Evolutionary conservation across 2,329 filamentous ascomycete genomes (phyloP), one percentile per base, ranked within the genome.

Genomic region (Didymella lethalis): DNA sequence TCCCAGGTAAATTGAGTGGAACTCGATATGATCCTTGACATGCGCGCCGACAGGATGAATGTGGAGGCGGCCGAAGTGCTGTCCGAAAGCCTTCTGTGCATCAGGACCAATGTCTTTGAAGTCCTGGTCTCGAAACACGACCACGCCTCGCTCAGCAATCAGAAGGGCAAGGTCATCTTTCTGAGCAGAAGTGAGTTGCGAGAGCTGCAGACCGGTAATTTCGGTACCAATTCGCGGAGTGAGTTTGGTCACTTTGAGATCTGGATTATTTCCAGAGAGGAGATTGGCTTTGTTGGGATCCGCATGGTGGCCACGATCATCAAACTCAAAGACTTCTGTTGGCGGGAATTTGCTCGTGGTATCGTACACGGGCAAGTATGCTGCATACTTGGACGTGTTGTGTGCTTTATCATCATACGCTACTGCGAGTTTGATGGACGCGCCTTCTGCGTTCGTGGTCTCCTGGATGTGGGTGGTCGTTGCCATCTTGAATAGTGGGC

Each of bases 91-190:
- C 50, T 80, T 77, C 63, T 80, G 80, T 12, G 67, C 70, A 4
- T 73, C 75, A 3, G 79, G 79, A 7, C 80, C 79, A 18, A 76
- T 76, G 58, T 80, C 76, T 26, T 82, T 78, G 47, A 83, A 76
- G 55, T 84, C 80, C 62, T 83, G 79, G 43, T 81, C 73, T 10
- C 79, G 79, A 70, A 83, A 82, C 4, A 80, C 77, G 25, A 80
- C 72, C 26, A 82, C 78, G 43, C 80, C 80, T 60, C 69, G 63
- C 48, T 73, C 67, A 1, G 68, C 68, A 26, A 71, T 65, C 11
- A 74, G 64, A n/a, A 71, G 54, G 6, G 81, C 81, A 3, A 83
- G 76, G 62, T 83, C 81, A 61, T 83, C 80, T 54, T 81, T 81
- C 47, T 78, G 78, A 0, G 75, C 66, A 41, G 78, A 71, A 3